phyloP scores from a whole-genome alignment of 2,329 filamentous ascomycete species.

The Ampelomyces quisqualis region DNA sequence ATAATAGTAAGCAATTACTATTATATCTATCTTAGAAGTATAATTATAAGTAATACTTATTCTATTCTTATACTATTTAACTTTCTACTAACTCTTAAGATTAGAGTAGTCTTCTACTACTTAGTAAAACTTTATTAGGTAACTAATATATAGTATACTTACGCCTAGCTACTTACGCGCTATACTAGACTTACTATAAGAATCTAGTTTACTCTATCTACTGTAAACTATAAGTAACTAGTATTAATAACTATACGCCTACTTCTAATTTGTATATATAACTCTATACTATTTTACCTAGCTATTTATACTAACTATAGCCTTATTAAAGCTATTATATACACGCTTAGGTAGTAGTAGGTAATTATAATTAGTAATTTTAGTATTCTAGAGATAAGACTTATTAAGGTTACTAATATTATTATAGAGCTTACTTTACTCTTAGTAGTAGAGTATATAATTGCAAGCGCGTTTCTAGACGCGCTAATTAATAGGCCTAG shows the following conservation, averaged over 20 bases:
- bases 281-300: not conserved
- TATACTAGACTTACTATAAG: not conserved
- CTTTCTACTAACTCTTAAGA: not conserved
- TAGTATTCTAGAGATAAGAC: too few species aligned
- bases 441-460: not conserved
- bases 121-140: not conserved
- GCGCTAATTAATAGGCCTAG: too few species aligned
- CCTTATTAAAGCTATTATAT: not conserved
- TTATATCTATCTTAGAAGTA: not conserved
- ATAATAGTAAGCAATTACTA: not conserved
- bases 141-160: not conserved
- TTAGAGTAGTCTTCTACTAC: not conserved
- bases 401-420: not conserved
- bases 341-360: not conserved
- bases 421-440: not conserved
- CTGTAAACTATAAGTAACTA: not conserved
- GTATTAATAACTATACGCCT: not conserved
- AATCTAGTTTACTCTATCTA: not conserved
- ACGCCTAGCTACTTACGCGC: too few species aligned
- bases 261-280: not conserved
- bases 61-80: not conserved
- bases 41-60: not conserved
- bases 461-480: too few species aligned
- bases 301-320: not conserved
- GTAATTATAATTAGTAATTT: not conserved